Conservation (phyloP, 2,329 filamentous ascomycete species). For the Diaporthe nobilis region DNA sequence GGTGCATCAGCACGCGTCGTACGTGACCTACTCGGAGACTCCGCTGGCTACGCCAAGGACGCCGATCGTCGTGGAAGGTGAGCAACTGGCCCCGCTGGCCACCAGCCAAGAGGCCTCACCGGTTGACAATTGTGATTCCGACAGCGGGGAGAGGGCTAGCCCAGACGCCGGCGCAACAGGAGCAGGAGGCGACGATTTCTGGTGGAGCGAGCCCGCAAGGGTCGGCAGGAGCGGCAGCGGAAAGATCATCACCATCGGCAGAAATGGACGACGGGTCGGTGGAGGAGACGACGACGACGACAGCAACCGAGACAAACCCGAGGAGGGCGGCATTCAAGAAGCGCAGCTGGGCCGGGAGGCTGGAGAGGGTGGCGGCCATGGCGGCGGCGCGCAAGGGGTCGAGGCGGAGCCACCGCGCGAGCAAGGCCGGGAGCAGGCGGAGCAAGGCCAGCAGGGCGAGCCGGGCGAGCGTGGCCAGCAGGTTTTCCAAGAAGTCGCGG, state of each 20-base stretch:
- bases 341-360: slow-evolving; percentile 29
- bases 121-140: slow-evolving; percentile 28
- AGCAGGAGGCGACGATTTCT: slow-evolving; percentile 9
- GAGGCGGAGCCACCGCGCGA: slow-evolving; percentile 23
- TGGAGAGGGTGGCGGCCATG: slow-evolving; percentile 26
- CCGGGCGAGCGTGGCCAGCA: slow-evolving; percentile 7
- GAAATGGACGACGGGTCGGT: neutral
- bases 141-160: neutral
- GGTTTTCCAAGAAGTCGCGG: slow-evolving; percentile 20
- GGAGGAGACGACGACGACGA: neutral
- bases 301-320: neutral
- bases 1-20: neutral
- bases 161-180: neutral
- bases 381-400: slow-evolving; percentile 25
- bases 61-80: slow-evolving; percentile 25
- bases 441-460: slow-evolving; percentile 14
- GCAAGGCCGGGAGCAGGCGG: slow-evolving; percentile 6
- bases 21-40: slow-evolving; percentile 17
- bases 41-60: slow-evolving; percentile 29
- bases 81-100: slow-evolving; percentile 31
- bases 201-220: neutral
- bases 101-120: slow-evolving; percentile 30
- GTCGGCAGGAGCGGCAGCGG: no score
- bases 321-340: slow-evolving; percentile 31
- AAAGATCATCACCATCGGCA: neutral